These are phyloP conservation scores for Debaryomyces maramus DNA, from an alignment of 805 yeast genomes.

Conservation along the genomic window DNA sequence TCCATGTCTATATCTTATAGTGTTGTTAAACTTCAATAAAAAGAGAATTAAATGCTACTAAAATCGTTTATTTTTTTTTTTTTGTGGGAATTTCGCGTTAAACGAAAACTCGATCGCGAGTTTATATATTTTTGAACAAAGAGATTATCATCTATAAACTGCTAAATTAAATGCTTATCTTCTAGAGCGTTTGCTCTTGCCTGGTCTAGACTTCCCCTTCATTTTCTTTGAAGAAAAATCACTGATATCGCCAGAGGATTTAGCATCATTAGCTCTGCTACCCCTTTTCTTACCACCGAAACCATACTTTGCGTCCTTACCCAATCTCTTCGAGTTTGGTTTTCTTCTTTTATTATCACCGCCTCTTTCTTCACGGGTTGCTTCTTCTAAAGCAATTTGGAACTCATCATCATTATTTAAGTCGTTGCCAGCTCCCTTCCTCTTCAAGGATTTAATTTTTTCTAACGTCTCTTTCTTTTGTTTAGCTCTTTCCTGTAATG, in stretches of 20 bases:
- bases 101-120: too few species aligned
- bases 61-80: too few species aligned
- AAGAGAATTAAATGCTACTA: too few species aligned
- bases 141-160: too few species aligned
- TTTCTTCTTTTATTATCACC: conserved; percentile 48
- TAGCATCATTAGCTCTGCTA: conserved; percentile 69
- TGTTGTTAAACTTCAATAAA: too few species aligned
- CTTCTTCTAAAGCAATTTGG: conserved; percentile 91
- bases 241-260: conserved; percentile 66
- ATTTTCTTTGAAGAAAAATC: conserved; percentile 55
- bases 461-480: conserved; percentile 90
- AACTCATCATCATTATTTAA: conserved; percentile 69
- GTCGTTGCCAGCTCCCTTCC: conserved; percentile 79
- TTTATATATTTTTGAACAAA: conserved; percentile 3
- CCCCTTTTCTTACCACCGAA: conserved; percentile 77
- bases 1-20: too few species aligned
- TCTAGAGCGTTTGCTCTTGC: conserved; percentile 42
- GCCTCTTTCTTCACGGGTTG: conserved; percentile 54
- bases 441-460: conserved; percentile 85
- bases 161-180: conserved; percentile 14
- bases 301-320: conserved; percentile 75
- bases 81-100: too few species aligned
- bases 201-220: conserved; percentile 47
- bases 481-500: conserved; percentile 89
- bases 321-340: conserved; percentile 65